A percentile compares a stretch with the other conserved stretches of the same genome.
phyloP scores from a whole-genome alignment of 1,284 basidiomycete genomes.

The Cutaneotrichosporon spelunceum region DNA sequence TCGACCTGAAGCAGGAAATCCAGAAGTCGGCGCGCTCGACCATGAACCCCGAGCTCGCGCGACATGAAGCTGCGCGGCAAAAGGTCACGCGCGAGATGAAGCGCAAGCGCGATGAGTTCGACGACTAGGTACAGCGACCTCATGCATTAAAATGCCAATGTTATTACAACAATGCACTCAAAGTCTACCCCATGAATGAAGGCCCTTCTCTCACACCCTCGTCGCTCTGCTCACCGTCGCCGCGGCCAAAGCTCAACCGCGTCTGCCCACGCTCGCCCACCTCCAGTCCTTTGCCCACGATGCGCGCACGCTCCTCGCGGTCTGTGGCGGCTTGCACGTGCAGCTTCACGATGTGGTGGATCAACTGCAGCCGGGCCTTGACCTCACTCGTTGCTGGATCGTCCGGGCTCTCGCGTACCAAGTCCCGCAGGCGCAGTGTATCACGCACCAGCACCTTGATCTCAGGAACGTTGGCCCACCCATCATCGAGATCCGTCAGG shows the following conservation, averaged over 20 bases:
- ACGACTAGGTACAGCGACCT: conserved; percentile 8
- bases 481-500: conserved; percentile 4
- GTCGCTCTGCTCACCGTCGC: not conserved
- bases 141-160: conserved; percentile 7
- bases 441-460: not conserved
- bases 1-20: conserved; percentile 65
- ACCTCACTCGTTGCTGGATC: not conserved
- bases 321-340: not conserved
- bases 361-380: conserved; percentile 10
- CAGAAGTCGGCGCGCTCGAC: conserved; percentile 89
- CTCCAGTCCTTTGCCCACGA: not conserved
- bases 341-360: not conserved
- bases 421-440: not conserved
- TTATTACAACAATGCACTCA: not conserved
- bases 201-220: not conserved
- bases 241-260: conserved; percentile 12
- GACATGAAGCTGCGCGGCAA: conserved; percentile 84
- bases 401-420: not conserved
- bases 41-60: conserved; percentile 76
- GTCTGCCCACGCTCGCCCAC: conserved; percentile 10
- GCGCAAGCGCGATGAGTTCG: conserved; percentile 26
- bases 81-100: conserved; percentile 88
- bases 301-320: not conserved
- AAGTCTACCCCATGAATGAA: not conserved
- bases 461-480: not conserved